Evolutionary conservation across 2,329 filamentous ascomycete genomes (phyloP).

Genomic region (Endothia cerciana): DNA sequence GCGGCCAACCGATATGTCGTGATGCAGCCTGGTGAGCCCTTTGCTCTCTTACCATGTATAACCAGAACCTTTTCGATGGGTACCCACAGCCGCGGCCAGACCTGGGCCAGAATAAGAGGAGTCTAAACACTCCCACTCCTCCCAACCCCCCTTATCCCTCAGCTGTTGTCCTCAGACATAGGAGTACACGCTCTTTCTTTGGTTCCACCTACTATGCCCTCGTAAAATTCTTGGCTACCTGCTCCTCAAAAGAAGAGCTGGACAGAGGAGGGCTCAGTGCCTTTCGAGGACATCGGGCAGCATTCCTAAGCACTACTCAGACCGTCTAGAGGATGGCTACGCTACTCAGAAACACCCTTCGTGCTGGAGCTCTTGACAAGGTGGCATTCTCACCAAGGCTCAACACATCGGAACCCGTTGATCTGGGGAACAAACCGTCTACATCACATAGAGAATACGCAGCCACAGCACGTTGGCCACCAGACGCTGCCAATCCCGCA

Average conservation of each 20-base stretch:
- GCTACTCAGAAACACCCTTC: slow-evolving; percentile 26
- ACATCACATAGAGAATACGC: slow-evolving; percentile 23
- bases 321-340: slow-evolving; percentile 15
- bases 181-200: too few relatives aligned
- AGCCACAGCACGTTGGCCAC: neutral
- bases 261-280: too few relatives aligned
- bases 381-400: slow-evolving; percentile 11
- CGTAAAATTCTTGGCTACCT: too few relatives aligned
- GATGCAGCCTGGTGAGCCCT: slow-evolving; percentile 20
- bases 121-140: neutral
- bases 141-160: neutral
- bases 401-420: slow-evolving; percentile 8
- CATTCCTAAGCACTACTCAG: too few relatives aligned
- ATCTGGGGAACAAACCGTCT: slow-evolving; percentile 18
- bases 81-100: neutral
- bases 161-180: neutral
- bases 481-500: neutral
- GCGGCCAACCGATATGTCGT: slow-evolving; percentile 7
- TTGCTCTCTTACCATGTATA: neutral
- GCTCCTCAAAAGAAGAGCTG: too few relatives aligned
- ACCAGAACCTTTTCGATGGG: neutral
- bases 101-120: neutral
- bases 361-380: slow-evolving; percentile 20
- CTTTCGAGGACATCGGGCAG: too few relatives aligned
- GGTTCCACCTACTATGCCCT: too few relatives aligned